Percentiles rank a stretch among this genome's conserved stretches.
These are phyloP conservation scores for Collybiopsis luxurians DNA, from an alignment of 768 basidiomycete species.

Conservation along the genomic window DNA sequence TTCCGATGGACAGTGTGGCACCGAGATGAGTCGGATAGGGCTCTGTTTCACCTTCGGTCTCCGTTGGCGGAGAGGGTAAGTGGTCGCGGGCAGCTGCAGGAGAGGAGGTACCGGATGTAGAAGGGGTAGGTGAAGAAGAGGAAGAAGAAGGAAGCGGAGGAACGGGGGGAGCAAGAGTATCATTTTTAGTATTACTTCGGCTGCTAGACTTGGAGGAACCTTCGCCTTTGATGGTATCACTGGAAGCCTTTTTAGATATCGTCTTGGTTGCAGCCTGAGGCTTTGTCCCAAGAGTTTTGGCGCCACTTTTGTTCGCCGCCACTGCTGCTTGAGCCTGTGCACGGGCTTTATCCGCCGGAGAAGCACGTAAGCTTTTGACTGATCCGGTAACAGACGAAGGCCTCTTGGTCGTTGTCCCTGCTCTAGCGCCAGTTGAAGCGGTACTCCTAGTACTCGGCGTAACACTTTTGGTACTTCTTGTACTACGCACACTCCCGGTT, in stretches of 20 bases:
- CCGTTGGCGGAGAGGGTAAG: background rate
- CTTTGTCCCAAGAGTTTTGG: background rate
- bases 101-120: background rate
- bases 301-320: background rate
- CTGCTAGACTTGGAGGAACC: background rate
- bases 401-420: background rate
- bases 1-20: constrained; percentile 79
- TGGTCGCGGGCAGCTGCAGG: background rate
- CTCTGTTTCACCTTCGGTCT: constrained; percentile 15
- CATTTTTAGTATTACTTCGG: background rate
- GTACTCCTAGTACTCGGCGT: constrained; percentile 5
- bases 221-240: constrained; percentile 29
- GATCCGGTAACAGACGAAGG: background rate
- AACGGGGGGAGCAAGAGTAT: background rate
- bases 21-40: constrained; percentile 26
- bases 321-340: background rate
- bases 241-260: constrained; percentile 32
- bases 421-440: background rate
- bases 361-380: background rate
- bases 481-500: constrained; percentile 10
- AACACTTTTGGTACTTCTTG: constrained; percentile 6
- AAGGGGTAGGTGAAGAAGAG: background rate
- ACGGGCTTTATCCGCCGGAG: background rate
- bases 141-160: background rate
- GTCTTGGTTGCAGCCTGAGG: constrained; percentile 12